Evolutionary conservation across 345 rosid genomes (phyloP), one percentile per base, ranked within the genome.

Genomic region (Moricandia arvensis): DNA sequence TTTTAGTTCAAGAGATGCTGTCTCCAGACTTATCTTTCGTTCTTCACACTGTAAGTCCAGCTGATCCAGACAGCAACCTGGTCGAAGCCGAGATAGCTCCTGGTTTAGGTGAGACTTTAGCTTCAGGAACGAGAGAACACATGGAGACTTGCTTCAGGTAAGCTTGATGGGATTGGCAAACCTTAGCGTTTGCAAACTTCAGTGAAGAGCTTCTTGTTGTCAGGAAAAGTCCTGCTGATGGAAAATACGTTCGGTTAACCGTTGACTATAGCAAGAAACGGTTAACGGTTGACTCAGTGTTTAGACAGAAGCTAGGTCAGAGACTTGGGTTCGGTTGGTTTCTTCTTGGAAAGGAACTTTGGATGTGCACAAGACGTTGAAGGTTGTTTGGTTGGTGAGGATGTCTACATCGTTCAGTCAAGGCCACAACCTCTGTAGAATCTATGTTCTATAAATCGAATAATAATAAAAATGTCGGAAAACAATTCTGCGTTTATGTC

Each of bases 121-220:
- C 99, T n/a, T 92, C 99, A 0, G 99, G 99, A 47, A 92, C 99
- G 21, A 80, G 91, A 17, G 99, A 75, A 89, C 99, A 11, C 97
- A 0, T 95, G 99, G 99, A 91, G 99, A 53, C 81, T 92, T 5
- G 85, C 93, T 7, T 83, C 79, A 9, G 96, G 96, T 70, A 95
- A 95, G 83, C 90, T 91, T 37, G 88, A 92, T 31, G 97, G 97
- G 71, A 26, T 29, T 9, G 90, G 55, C 75, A 67, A 77, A 92
- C 97, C 15, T 57, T 84, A 63, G 97, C 97, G 26, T 95, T 95
- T 76, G 99, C 97, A 58, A 95, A 95, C 80, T 92, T 95, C 82
- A 95, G 99, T 1, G 85, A 92, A 82, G 99, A 90, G 84, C 83
- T 89, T 84, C 69, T 90, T 47, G 89, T 87, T n/a, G 59, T 75